Evolutionary conservation across 257 asterid species (phyloP).

Genomic region (Solanum virginianum): DNA sequence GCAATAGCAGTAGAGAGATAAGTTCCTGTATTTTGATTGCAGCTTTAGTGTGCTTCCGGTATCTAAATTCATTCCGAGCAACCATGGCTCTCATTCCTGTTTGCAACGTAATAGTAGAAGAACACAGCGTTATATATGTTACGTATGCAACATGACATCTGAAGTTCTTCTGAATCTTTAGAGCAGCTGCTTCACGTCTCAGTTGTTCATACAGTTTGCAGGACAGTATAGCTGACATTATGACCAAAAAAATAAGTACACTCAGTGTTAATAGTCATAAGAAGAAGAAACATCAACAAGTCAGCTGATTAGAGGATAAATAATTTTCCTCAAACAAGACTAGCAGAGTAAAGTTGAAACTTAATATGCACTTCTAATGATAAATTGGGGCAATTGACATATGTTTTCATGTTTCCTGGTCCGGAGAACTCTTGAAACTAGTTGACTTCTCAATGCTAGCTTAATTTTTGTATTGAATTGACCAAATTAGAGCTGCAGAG

Average conservation of each 20-base stretch:
- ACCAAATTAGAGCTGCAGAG: background rate
- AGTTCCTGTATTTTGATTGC: constrained; percentile 80
- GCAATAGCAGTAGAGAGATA: background rate
- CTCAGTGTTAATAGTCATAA: background rate
- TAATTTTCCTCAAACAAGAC: background rate
- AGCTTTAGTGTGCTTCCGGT: constrained; percentile 87
- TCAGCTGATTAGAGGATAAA: background rate
- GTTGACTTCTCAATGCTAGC: background rate
- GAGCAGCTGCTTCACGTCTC: constrained; percentile 79
- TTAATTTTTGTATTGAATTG: background rate
- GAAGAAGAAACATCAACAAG: background rate
- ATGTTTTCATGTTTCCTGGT: background rate
- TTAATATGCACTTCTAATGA: background rate
- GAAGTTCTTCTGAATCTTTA: constrained; percentile 92
- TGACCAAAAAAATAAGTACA: background rate
- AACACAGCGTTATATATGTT: constrained; percentile 49
- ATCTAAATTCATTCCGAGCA: constrained; percentile 75
- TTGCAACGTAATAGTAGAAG: constrained; percentile 62
- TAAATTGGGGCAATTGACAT: background rate
- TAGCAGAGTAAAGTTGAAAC: background rate
- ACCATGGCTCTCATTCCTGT: constrained; percentile 93
- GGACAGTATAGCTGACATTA: constrained; percentile 59
- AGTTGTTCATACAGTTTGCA: constrained; percentile 82
- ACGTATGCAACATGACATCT: constrained; percentile 47
- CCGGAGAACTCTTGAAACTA: background rate